Evolutionary conservation across 768 basidiomycete species (phyloP).

Genomic region (Leccinum subgranulosum): DNA sequence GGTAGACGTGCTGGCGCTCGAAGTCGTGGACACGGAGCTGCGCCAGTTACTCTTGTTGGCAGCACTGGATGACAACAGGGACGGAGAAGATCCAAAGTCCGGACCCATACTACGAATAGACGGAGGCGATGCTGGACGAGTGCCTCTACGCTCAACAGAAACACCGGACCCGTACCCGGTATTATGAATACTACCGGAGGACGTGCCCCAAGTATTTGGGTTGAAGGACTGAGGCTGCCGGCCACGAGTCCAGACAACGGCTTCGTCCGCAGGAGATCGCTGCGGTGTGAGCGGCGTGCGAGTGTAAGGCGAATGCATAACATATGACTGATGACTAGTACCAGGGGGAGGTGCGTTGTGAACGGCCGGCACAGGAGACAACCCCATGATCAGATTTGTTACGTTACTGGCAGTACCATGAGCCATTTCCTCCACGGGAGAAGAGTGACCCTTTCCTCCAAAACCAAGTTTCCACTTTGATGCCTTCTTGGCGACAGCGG

Average conservation of each 20-base stretch:
- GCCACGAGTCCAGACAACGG: constrained; percentile 48
- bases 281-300: constrained; percentile 31
- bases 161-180: constrained; percentile 12
- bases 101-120: constrained; percentile 54
- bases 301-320: constrained; percentile 22
- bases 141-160: constrained; percentile 33
- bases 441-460: constrained; percentile 64
- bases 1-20: constrained; percentile 65
- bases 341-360: constrained; percentile 1
- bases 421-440: constrained; percentile 33
- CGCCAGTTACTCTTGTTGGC: constrained; percentile 59
- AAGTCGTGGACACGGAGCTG: constrained; percentile 67
- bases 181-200: constrained; percentile 10
- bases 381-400: constrained; percentile 67
- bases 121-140: constrained; percentile 57
- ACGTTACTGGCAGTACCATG: constrained; percentile 79
- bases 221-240: constrained; percentile 35
- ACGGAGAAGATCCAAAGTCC: constrained; percentile 52
- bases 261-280: constrained; percentile 38
- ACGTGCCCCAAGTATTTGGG: constrained; percentile 19
- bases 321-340: constrained; percentile 11
- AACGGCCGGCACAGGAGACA: constrained; percentile 19
- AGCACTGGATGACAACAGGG: constrained; percentile 47
- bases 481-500: constrained; percentile 63
- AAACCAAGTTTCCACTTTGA: constrained; percentile 51